These are phyloP conservation scores for Angomonas ambiguus DNA, from an alignment of 208 protist species.

Conservation along the genomic window DNA sequence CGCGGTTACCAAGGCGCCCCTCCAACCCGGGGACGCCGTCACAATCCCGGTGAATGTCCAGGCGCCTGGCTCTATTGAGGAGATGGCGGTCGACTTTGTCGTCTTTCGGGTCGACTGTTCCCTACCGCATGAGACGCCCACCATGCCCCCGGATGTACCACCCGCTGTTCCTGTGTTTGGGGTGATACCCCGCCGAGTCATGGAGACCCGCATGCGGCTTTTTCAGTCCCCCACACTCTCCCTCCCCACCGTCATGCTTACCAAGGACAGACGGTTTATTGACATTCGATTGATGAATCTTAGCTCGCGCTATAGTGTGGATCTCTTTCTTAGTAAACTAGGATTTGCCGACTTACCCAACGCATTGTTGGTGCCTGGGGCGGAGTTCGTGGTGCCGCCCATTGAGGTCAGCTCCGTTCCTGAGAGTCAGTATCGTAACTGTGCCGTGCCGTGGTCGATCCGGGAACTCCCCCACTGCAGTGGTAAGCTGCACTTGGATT, in stretches of 20 bases:
- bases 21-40: constrained; percentile 61
- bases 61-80: constrained; percentile 41
- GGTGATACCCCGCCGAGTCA: constrained; percentile 77
- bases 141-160: constrained; percentile 60
- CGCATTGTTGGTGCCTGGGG: constrained; percentile 63
- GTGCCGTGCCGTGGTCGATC: constrained; percentile 62
- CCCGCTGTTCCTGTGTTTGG: constrained; percentile 81
- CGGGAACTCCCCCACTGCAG: constrained; percentile 56
- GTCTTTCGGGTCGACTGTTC: constrained; percentile 75
- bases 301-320: constrained; percentile 67
- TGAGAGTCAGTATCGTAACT: constrained; percentile 11
- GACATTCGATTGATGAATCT: constrained; percentile 70
- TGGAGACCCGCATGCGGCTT: constrained; percentile 80
- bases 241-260: constrained; percentile 51
- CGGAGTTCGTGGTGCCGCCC: constrained; percentile 75
- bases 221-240: constrained; percentile 63
- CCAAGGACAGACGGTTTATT: constrained; percentile 63
- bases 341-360: constrained; percentile 52
- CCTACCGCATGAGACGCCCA: constrained; percentile 51
- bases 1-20: constrained; percentile 23
- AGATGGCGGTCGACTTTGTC: constrained; percentile 53
- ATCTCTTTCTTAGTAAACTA: constrained; percentile 64
- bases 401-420: constrained; percentile 72
- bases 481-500: constrained; percentile 55
- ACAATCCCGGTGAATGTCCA: constrained; percentile 50